Conservation (phyloP, 495 filamentous ascomycete genomes). For the Podospora appendiculata region DNA sequence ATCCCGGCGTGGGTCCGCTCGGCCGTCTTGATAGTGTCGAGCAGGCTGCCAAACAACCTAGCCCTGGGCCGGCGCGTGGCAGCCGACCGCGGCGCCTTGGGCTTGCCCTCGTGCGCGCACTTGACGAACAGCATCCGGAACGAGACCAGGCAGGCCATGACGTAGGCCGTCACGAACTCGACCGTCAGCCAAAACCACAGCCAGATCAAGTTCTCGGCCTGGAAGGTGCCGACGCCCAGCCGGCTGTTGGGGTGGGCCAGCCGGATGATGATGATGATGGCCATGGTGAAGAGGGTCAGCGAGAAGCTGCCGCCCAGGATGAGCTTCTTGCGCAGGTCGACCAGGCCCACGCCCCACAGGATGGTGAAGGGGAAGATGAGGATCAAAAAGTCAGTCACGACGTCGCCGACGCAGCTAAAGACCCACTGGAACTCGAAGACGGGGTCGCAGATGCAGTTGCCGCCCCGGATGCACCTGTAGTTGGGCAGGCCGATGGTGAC, state of each 20-base stretch:
- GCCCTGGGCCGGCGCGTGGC: too few species aligned
- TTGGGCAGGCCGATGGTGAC: slow-evolving; percentile 4
- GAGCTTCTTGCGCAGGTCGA: slow-evolving; percentile 16
- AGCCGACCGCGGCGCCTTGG: too few species aligned
- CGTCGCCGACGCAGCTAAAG: neutral
- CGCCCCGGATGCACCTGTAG: slow-evolving; percentile 7
- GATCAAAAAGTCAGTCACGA: slow-evolving; percentile 2
- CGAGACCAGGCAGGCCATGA: slow-evolving; percentile 15
- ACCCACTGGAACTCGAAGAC: neutral
- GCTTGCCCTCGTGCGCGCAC: neutral
- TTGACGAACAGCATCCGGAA: slow-evolving; percentile 12
- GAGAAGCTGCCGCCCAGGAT: slow-evolving; percentile 18
- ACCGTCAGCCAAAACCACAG: slow-evolving; percentile 11
- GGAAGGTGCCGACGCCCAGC: slow-evolving; percentile 8
- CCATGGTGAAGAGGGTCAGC: slow-evolving; percentile 17
- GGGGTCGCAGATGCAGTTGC: slow-evolving; percentile 1
- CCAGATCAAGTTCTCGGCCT: slow-evolving; percentile 1
- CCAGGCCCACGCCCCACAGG: slow-evolving; percentile 10
- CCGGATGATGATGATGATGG: slow-evolving; percentile 3
- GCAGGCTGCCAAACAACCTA: too few species aligned
- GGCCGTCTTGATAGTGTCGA: too few species aligned
- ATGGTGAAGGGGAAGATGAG: slow-evolving; percentile 17
- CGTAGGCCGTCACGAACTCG: slow-evolving; percentile 14
- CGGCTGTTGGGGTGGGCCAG: too few species aligned
- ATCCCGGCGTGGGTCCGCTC: too few species aligned